phyloP scores from a whole-genome alignment of 306 rosid genomes.

The Neltuma alba region DNA sequence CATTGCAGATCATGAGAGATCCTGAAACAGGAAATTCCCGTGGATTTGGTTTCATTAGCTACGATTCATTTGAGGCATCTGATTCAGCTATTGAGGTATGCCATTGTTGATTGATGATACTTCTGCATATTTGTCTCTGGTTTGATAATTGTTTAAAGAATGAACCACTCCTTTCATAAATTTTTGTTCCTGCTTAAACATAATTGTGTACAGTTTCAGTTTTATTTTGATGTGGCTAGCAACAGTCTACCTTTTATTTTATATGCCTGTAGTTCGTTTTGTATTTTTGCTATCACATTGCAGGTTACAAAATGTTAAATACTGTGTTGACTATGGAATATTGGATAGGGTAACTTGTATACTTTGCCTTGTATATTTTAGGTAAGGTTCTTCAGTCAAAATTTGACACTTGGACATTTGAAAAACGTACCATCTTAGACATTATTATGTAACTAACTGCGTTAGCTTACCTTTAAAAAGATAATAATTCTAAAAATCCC shows the following conservation, averaged over 20 bases:
- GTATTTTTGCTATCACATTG: not conserved
- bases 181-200: not conserved
- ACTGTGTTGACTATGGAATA: not conserved
- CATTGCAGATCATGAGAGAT: constrained; percentile 94
- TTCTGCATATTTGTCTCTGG: not conserved
- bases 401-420: not conserved
- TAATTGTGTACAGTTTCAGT: not conserved
- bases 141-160: constrained; percentile 19
- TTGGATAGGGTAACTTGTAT: not conserved
- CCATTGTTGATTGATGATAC: not conserved
- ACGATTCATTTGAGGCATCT: constrained; percentile 98
- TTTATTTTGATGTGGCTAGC: not conserved
- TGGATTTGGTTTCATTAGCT: constrained; percentile 97
- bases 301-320: not conserved
- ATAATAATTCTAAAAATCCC: not conserved
- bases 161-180: constrained; percentile 11
- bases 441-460: not conserved
- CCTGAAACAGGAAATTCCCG: constrained; percentile 98
- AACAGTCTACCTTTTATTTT: not conserved
- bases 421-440: not conserved
- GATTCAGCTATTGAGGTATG: constrained; percentile 97
- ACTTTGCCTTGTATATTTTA: not conserved
- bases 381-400: not conserved
- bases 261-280: not conserved
- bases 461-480: not conserved